Conservation (phyloP, 2,329 filamentous ascomycete genomes). For the Alternaria incomplexa region DNA sequence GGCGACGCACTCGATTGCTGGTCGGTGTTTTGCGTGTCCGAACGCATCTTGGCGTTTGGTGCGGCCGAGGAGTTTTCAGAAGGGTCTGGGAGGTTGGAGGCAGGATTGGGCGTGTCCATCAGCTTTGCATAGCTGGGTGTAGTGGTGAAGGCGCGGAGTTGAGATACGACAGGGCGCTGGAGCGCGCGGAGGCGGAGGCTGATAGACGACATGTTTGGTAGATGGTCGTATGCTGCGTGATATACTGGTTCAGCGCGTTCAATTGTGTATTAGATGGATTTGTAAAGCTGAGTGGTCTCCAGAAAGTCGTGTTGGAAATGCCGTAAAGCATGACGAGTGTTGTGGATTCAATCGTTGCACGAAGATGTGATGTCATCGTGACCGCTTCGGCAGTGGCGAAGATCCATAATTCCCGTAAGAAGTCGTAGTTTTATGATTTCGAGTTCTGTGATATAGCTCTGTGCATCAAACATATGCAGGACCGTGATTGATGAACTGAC, state of each 20-base stretch:
- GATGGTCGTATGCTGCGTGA: not conserved
- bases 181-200: slow-evolving; percentile 9
- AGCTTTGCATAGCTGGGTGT: slow-evolving; percentile 12
- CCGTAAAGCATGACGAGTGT: not conserved
- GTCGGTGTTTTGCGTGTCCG: slow-evolving; percentile 35
- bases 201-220: not conserved
- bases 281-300: not conserved
- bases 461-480: not conserved
- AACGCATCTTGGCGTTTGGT: slow-evolving; percentile 28
- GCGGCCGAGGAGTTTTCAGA: slow-evolving; percentile 26
- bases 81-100: slow-evolving; percentile 27
- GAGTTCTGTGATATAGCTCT: not conserved
- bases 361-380: slow-evolving; percentile 12
- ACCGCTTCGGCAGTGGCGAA: slow-evolving; percentile 7
- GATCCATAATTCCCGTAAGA: not conserved
- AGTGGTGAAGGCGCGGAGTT: slow-evolving; percentile 11
- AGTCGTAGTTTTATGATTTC: not conserved
- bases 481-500: not conserved
- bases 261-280: accelerated
- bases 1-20: slow-evolving; percentile 40
- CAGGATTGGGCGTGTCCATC: slow-evolving; percentile 24
- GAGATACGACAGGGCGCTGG: not conserved
- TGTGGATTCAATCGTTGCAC: not conserved
- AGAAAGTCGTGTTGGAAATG: not conserved
- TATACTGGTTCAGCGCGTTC: not conserved